A percentile compares a stretch with the other conserved stretches of the same genome.
phyloP scores from a whole-genome alignment of 2,329 filamentous ascomycete species.

The Colletotrichum aenigma region DNA sequence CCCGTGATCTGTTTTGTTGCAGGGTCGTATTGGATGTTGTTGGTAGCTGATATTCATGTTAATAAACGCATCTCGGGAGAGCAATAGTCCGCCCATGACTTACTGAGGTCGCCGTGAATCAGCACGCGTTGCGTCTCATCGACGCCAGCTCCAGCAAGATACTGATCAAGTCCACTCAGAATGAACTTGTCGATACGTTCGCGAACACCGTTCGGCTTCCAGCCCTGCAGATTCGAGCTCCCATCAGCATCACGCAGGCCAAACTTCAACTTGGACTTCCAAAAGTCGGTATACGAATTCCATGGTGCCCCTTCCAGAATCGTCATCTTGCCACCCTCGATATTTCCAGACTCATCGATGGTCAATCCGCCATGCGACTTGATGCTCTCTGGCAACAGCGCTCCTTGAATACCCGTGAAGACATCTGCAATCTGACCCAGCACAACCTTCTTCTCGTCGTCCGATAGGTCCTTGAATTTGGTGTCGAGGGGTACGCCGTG shows the following conservation, averaged over 20 bases:
- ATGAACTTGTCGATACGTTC: slow-evolving; percentile 23
- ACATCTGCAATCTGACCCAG: slow-evolving; percentile 26
- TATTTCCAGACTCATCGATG: slow-evolving; percentile 14
- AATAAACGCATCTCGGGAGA: too few relatives aligned
- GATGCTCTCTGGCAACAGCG: slow-evolving; percentile 17
- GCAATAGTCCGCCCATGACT: not conserved
- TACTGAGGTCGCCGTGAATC: slow-evolving; percentile 31
- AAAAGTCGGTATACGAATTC: slow-evolving; percentile 19
- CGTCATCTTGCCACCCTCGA: slow-evolving; percentile 23
- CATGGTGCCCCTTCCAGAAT: slow-evolving; percentile 20
- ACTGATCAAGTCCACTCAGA: not conserved
- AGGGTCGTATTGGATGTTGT: slow-evolving; percentile 29
- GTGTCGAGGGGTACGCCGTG: slow-evolving; percentile 24
- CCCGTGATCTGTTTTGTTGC: slow-evolving; percentile 24
- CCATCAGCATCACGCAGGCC: slow-evolving; percentile 10
- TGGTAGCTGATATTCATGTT: slow-evolving; percentile 20
- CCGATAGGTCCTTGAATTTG: slow-evolving; percentile 15
- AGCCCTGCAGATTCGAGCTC: slow-evolving; percentile 23
- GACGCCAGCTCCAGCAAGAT: slow-evolving; percentile 16
- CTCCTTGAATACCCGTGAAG: slow-evolving; percentile 22
- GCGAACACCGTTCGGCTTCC: slow-evolving; percentile 18
- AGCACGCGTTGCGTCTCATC: slow-evolving; percentile 17
- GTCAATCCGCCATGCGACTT: slow-evolving; percentile 24
- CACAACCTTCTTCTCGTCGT: slow-evolving; percentile 9
- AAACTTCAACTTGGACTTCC: slow-evolving; percentile 7